Evolutionary conservation across 805 yeast species (phyloP), one percentile per base, ranked within the genome.

Genomic region (Myxozyma melibiosi): DNA sequence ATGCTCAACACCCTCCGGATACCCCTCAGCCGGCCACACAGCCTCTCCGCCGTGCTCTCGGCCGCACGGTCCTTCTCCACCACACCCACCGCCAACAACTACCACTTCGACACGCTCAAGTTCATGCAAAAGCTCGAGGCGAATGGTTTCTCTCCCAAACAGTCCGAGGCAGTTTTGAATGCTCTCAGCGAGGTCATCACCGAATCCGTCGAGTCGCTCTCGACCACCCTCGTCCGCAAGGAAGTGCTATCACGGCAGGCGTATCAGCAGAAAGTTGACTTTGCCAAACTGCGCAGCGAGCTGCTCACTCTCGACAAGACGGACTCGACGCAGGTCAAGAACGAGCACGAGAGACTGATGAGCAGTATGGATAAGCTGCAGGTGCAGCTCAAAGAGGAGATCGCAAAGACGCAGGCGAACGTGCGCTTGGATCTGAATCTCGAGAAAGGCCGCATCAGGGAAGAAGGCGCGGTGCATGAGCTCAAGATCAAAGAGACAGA

Each of bases 251-350:
- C 88, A 30, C 84, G 90, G 64, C 81, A 90, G 68, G 86, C 96
- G 2, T 94, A 94, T 71, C 96, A 92, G 70, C 98, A 94, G 67
- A 89, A 92, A 66, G 97, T 94, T 31, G 98, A 94, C 69, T 92
- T 94, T 78, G 94, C 97, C 37, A 92, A 92, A 69, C 79, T 94
- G 58, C 86, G 91, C 68, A 96, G 96, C 31, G 98, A 92, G 70
- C 78, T 94, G 40, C 91, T 90, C 66, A 84, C 90, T 48, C 82
- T 89, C 72, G 98, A 94, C 73, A 84, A 84, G 68, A 80, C 90
- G 27, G 98, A 94, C 67, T 87, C 88, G 68, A 84, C 87, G 57
- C 82, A 83, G 50, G 79, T 92, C 58, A 84, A 86, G 66, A 88
- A 86, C 67, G 97, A 94, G 69, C 92, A 88, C 68, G 98, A 92